These are phyloP conservation scores for Aspergillus viridinutans DNA, from an alignment of 2,329 filamentous ascomycete species.

Conservation along the genomic window DNA sequence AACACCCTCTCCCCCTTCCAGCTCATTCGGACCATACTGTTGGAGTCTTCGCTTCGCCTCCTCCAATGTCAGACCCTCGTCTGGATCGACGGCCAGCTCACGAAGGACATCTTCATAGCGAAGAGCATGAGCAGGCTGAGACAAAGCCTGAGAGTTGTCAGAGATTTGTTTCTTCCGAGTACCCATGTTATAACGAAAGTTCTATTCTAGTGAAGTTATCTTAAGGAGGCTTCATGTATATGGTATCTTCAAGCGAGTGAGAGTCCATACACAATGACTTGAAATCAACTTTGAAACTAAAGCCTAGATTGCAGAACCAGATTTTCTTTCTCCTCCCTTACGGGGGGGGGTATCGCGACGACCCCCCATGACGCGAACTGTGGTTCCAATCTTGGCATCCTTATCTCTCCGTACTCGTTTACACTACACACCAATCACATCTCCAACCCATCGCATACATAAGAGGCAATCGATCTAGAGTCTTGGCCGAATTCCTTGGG, in stretches of 20 bases:
- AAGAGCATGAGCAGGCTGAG: constrained; percentile 61
- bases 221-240: constrained; percentile 33
- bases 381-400: neutral
- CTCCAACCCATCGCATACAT: neutral
- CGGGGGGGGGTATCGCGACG: neutral
- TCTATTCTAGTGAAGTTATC: constrained; percentile 7
- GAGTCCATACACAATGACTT: constrained; percentile 27
- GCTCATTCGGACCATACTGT: constrained; percentile 59
- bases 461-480: neutral
- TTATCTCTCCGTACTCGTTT: neutral
- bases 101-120: constrained; percentile 49
- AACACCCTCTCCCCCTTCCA: constrained; percentile 62
- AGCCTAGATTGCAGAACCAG: neutral
- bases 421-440: neutral
- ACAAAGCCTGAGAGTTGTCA: constrained; percentile 49
- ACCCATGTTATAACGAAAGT: constrained; percentile 1
- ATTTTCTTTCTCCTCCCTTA: neutral
- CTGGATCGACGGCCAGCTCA: constrained; percentile 53
- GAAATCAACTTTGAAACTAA: neutral
- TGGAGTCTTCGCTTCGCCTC: constrained; percentile 55
- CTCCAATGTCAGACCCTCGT: constrained; percentile 53
- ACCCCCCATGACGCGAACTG: neutral
- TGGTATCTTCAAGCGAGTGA: constrained; percentile 26
- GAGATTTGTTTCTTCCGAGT: constrained; percentile 5
- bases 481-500: neutral